Evolutionary conservation across 306 rosid genomes (phyloP), one percentile per base, ranked within the genome.

Genomic region (Senna tora): DNA sequence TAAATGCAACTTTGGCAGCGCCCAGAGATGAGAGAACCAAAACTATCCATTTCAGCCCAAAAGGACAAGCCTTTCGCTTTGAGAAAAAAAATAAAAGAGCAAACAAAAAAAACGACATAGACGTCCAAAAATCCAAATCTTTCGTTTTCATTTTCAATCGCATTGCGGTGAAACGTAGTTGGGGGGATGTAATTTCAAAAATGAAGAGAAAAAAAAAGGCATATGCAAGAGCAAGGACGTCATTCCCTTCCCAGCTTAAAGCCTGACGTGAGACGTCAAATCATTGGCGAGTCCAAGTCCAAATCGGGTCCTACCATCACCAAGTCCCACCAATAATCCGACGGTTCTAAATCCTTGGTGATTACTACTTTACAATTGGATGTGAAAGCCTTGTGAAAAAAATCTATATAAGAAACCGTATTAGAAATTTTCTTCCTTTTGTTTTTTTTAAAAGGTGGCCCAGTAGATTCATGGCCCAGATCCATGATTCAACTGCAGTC

Each of bases 401-500:
- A 65, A 42, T 61, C 15, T 9, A 64, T 39, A 30, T 19, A n/a
- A 2, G 7, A 69, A 47, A 46, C 46, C 46, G 64, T 49, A 38
- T 11, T 19, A 59, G 5, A 9, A 70, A 62, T 32, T 20, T 2
- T 41, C 46, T 41, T 36, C 11, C 46, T 41, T 41, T 41, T 41
- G 3, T 41, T 7, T 41, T 7, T 41, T 46, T 13, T 46, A 56
- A 59, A 59, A 72, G 61, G 65, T 77, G 72, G 52, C 74, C 78
- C 85, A 61, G 51, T 45, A 78, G 78, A 60, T 67, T 67, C 76
- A 50, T 79, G 88, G 86, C 89, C 82, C 89, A 83, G 88, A 90
- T 89, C 94, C 88, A 81, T 75, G 87, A 86, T 85, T 84, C 81
- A 85, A 76, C 77, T 75, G 75, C 78, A 77, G 75, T 89, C 98